phyloP scores from a whole-genome alignment of 345 rosid genomes.

The Nephelium lappaceum region DNA sequence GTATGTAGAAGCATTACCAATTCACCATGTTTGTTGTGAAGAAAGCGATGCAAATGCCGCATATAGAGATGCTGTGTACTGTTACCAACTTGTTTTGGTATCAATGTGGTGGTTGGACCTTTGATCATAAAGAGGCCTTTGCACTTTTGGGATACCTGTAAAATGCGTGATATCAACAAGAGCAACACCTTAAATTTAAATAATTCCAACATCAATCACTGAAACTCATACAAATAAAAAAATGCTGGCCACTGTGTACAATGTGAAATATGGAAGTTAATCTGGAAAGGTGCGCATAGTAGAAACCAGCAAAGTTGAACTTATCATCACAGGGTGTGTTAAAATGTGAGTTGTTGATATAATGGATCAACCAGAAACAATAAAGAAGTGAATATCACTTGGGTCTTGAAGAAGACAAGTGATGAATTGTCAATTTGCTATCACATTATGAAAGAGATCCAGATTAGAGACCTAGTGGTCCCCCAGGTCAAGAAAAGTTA shows the following conservation, averaged over 20 bases:
- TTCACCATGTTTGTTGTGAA: slow-evolving; percentile 71
- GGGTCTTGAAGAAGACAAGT: not conserved
- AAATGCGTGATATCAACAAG: slow-evolving; percentile 29
- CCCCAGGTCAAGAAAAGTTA: not conserved
- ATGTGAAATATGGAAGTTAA: not conserved
- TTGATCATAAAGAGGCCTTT: slow-evolving; percentile 83
- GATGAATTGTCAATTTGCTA: slow-evolving; percentile 5
- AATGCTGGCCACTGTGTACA: not conserved
- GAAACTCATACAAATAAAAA: not conserved
- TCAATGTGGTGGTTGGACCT: slow-evolving; percentile 87
- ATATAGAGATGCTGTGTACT: slow-evolving; percentile 98
- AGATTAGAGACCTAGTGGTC: not conserved
- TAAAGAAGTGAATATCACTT: not conserved
- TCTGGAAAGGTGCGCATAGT: not conserved
- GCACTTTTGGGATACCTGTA: slow-evolving; percentile 89
- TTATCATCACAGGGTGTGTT: not conserved
- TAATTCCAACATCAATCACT: slow-evolving; percentile 4
- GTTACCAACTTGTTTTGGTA: slow-evolving; percentile 99
- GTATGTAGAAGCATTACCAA: slow-evolving; percentile 55
- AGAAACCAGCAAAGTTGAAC: not conserved
- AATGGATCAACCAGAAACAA: not conserved
- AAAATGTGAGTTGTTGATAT: not conserved
- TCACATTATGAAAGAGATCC: not conserved
- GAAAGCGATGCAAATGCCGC: slow-evolving; percentile 94
- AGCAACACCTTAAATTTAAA: slow-evolving; percentile 14